phyloP scores from a whole-genome alignment of 2,329 filamentous ascomycete species.

The Beauveria medogensis region DNA sequence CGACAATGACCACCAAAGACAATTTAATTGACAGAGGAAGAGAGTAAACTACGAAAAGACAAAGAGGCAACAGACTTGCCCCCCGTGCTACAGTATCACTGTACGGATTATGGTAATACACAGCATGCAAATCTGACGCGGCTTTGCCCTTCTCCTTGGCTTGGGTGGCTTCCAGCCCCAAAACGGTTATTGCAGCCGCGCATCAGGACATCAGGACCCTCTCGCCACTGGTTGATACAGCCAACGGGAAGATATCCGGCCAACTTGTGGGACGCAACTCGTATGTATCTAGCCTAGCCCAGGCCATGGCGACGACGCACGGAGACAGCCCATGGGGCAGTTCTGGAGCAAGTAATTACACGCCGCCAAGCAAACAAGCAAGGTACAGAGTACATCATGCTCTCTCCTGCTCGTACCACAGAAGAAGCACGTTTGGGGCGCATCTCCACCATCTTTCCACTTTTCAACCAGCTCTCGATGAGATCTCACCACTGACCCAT shows the following conservation, averaged over 20 bases:
- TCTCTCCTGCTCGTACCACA: not conserved
- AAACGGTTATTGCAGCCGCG: constrained; percentile 8
- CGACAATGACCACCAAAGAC: not conserved
- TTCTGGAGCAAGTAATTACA: constrained; percentile 5
- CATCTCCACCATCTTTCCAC: constrained; percentile 3
- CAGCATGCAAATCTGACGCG: not conserved
- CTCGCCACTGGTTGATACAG: not conserved
- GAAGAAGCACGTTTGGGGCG: constrained; percentile 1
- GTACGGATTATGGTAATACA: not conserved
- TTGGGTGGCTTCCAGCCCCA: not conserved
- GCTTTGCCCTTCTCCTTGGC: not conserved
- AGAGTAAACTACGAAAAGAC: not conserved
- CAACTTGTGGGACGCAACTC: constrained; percentile 5
- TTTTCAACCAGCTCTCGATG: constrained; percentile 3
- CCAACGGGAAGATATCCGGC: constrained; percentile 13
- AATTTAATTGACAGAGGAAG: not conserved
- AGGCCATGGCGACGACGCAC: not conserved
- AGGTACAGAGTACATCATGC: not conserved
- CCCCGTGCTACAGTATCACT: not conserved
- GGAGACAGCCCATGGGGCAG: constrained; percentile 2
- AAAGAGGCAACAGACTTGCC: not conserved
- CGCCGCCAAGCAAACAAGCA: not conserved
- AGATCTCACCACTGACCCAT: constrained; percentile 5
- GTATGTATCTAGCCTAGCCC: not conserved
- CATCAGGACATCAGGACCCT: constrained; percentile 5